These are phyloP conservation scores for Gaeumannomyces sp. DNA, from an alignment of 2,329 filamentous ascomycete genomes.

Conservation along the genomic window DNA sequence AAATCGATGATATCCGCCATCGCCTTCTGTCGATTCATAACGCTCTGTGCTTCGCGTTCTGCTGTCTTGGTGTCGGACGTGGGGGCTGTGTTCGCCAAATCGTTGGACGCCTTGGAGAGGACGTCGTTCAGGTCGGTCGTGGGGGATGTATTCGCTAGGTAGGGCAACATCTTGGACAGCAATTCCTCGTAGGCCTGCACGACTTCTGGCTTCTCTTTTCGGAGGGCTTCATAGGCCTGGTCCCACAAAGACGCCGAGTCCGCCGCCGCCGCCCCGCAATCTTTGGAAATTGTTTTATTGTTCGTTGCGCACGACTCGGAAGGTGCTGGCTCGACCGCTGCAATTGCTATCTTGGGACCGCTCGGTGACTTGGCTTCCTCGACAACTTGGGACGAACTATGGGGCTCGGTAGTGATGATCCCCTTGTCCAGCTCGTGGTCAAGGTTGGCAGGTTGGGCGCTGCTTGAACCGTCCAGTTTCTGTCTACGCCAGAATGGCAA, in stretches of 20 bases:
- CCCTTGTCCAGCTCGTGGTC: background rate
- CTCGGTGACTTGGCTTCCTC: background rate
- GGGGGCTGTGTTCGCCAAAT: background rate
- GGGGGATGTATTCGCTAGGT: background rate
- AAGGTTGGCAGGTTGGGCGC: background rate
- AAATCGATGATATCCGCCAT: constrained; percentile 6
- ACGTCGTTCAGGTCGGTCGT: constrained; percentile 6
- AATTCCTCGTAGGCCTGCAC: constrained; percentile 8
- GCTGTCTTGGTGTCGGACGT: background rate
- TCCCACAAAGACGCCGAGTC: constrained; percentile 10
- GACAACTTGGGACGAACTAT: background rate
- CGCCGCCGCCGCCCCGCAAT: constrained; percentile 1
- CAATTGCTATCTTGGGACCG: background rate
- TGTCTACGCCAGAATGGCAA: background rate
- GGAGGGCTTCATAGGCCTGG: constrained; percentile 11
- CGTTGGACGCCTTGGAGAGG: constrained; percentile 3
- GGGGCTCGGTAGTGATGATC: background rate
- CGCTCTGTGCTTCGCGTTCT: constrained; percentile 1
- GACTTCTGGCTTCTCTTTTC: constrained; percentile 7
- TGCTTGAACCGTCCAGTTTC: background rate
- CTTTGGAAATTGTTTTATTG: background rate
- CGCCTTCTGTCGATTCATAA: background rate
- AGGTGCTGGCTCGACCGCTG: constrained; percentile 4
- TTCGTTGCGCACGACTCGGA: background rate
- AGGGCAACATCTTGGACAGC: constrained; percentile 4